Conservation (phyloP, 768 basidiomycete genomes). For the Hydnum rufescens region DNA sequence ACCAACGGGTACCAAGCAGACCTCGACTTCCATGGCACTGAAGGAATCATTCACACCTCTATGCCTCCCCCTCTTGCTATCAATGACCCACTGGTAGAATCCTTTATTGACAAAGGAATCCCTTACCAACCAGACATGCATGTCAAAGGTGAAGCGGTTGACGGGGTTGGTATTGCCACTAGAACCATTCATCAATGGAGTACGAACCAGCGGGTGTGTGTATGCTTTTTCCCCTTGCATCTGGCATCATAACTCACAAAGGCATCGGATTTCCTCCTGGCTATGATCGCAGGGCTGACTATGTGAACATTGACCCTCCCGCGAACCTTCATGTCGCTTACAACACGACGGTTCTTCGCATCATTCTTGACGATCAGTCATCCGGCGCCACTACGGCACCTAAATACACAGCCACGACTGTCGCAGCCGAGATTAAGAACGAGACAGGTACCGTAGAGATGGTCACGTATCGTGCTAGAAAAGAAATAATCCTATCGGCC, state of each 20-base stretch:
- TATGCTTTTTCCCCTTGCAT: not conserved
- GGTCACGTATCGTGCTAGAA: not conserved
- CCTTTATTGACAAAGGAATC: not conserved
- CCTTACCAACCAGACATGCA: not conserved
- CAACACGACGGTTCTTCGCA: not conserved
- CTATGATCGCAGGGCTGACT: not conserved
- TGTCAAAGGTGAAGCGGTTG: not conserved
- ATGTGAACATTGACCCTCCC: not conserved
- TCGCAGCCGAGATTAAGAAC: not conserved
- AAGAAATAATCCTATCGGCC: conserved; percentile 12
- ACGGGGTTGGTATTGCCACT: not conserved
- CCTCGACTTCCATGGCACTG: not conserved
- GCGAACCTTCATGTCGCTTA: not conserved
- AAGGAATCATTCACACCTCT: not conserved
- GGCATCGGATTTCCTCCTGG: no score
- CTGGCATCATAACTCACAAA: not conserved
- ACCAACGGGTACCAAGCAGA: not conserved
- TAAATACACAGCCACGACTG: not conserved
- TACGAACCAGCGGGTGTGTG: not conserved
- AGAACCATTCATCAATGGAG: not conserved
- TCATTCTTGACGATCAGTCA: not conserved
- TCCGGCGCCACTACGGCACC: not conserved
- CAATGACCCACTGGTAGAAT: not conserved
- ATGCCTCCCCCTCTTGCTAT: not conserved
- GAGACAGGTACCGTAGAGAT: not conserved